Base-by-base conservation (phyloP, 202 grass and related monocot species). In the Schoenoplectus triqueter region DNA sequence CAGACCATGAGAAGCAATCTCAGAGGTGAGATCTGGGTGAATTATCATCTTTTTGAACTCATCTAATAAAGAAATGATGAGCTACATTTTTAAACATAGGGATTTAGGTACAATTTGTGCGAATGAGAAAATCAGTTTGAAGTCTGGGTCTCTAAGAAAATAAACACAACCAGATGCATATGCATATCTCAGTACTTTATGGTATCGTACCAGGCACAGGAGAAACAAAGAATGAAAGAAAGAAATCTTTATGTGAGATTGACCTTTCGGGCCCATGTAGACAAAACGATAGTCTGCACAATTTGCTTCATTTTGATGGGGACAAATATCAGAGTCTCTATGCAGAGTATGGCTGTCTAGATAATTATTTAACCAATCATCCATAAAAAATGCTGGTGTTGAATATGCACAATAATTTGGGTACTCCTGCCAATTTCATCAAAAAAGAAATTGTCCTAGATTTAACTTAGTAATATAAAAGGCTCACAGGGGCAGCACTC, bases 341-440 rank as follows among this genome's bases (percentile, higher is more conserved):
- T 98, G 92, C 57, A 98, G 86, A 48, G 61, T 85, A 87, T 98
- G 95, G 85, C 83, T 98, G 80, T 98, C 91, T 84, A 93, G 92
- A 89, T 98, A 93, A 78, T 90, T 80, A 80, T 98, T 95, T 82
- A 98, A 91, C 91, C 95, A 98, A 84, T 98, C 95, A 89, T 98
- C 95, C 45, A 74, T 69, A 75, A 95, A 95, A 82, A 98, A 89
- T 51, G 68, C 57, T 51, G 95, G 95, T 82, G 90, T 95, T 22
- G 85, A 89, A 85, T 98, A 98, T 64, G 92, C 91, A 83, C 85
- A 77, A 90, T 95, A 98, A 90, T 89, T 75, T 89, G 95, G 95
- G 73, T 90, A 95, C 73, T 98, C 95, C 95, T 95, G 89, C 52
- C 78, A 94, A 59, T 51, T 67, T 59, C 20, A 85, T 18, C 22